phyloP scores from a whole-genome alignment of 768 basidiomycete species.

The Nidularia pulvinata region DNA sequence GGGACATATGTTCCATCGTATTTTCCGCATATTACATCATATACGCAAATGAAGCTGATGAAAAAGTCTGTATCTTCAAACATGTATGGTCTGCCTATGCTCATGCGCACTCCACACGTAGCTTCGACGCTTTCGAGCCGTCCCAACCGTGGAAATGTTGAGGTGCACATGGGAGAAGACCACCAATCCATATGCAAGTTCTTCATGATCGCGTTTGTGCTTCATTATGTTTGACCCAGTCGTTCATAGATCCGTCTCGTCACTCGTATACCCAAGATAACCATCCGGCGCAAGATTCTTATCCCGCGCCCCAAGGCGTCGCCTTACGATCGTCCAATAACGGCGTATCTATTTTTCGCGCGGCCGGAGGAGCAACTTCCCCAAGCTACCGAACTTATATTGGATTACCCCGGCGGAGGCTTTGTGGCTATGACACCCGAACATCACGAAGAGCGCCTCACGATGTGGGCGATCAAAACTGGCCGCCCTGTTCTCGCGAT shows the following conservation, averaged over 20 bases:
- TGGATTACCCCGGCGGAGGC: conserved; percentile 96
- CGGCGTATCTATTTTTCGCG: conserved; percentile 81
- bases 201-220: conserved; percentile 1
- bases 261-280: conserved; percentile 58
- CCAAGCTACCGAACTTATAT: conserved; percentile 74
- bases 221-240: conserved; percentile 1
- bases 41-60: conserved; percentile 89
- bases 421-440: conserved; percentile 97
- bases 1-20: conserved; percentile 82
- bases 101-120: conserved; percentile 22
- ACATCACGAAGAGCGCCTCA: conserved; percentile 93
- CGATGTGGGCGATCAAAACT: conserved; percentile 82
- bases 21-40: conserved; percentile 90
- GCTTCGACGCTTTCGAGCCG: conserved; percentile 90
- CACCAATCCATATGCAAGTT: conserved; percentile 82
- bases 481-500: conserved; percentile 81
- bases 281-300: conserved; percentile 73
- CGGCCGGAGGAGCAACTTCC: conserved; percentile 64
- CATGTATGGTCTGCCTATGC: conserved; percentile 52
- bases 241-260: conserved; percentile 63
- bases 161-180: conserved; percentile 98
- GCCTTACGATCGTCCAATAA: conserved; percentile 79
- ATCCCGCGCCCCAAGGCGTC: conserved; percentile 81
- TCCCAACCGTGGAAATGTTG: conserved; percentile 96
- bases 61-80: conserved; percentile 65